Conservation (phyloP, 495 filamentous ascomycete genomes). For the Annulohypoxylon nitens region DNA sequence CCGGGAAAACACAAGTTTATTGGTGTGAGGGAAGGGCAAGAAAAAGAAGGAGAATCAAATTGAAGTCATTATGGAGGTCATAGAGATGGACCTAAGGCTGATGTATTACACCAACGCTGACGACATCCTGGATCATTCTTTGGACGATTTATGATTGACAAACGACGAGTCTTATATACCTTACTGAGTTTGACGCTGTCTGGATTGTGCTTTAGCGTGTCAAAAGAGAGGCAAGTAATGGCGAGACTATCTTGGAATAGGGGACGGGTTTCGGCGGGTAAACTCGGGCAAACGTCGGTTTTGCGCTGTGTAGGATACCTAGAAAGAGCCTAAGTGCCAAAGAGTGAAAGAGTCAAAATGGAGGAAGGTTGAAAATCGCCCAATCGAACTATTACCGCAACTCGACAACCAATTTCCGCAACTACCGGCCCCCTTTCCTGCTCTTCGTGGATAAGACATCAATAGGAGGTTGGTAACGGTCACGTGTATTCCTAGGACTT, state of each 20-base stretch:
- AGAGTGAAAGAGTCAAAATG: conserved; percentile 1
- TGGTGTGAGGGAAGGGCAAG: not conserved
- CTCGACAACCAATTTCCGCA: not conserved
- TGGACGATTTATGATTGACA: not conserved
- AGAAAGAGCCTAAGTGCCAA: conserved; percentile 16
- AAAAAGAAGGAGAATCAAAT: not conserved
- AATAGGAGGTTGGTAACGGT: conserved; percentile 7
- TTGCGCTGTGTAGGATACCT: not conserved
- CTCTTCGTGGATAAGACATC: not conserved
- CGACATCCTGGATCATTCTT: not conserved
- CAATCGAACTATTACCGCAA: conserved; percentile 2
- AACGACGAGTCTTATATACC: not conserved
- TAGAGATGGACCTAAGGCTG: not conserved
- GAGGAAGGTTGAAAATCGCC: conserved; percentile 7
- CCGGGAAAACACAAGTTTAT: not conserved
- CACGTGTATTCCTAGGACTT: not conserved
- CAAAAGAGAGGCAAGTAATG: not conserved
- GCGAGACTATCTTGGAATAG: not conserved
- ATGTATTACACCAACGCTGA: not conserved
- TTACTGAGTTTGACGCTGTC: not conserved
- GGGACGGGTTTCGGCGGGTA: not conserved
- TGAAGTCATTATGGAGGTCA: not conserved
- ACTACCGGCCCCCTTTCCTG: not conserved
- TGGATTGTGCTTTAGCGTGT: not conserved
- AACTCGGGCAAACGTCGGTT: conserved; percentile 4